These are phyloP conservation scores for Globisporangium barbulae DNA, from an alignment of 352 stramenopile species.

Conservation along the genomic window DNA sequence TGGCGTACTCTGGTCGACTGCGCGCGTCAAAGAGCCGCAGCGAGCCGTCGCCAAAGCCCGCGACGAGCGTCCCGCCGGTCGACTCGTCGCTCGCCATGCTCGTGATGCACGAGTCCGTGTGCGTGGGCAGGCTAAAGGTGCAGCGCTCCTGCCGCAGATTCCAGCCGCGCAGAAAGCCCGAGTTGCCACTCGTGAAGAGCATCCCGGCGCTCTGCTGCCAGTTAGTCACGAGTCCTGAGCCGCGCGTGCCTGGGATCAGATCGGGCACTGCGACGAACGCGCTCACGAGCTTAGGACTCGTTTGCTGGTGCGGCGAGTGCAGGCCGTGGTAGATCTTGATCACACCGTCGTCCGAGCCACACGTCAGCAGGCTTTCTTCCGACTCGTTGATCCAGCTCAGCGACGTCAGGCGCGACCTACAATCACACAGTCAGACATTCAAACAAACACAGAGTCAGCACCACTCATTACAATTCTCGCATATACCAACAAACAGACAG, in stretches of 20 bases:
- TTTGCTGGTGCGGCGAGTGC: slow-evolving; percentile 35
- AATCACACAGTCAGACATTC: slow-evolving; percentile 6
- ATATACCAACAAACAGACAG: background rate
- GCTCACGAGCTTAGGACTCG: slow-evolving; percentile 80
- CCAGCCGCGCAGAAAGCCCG: slow-evolving; percentile 91
- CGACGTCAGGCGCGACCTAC: slow-evolving; percentile 89
- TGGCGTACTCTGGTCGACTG: slow-evolving; percentile 62
- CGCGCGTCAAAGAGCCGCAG: slow-evolving; percentile 95
- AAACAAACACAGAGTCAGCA: background rate
- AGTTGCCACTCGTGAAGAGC: slow-evolving; percentile 93
- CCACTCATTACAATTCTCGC: background rate
- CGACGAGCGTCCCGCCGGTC: slow-evolving; percentile 82
- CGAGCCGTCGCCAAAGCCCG: slow-evolving; percentile 92
- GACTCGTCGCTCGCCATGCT: slow-evolving; percentile 79
- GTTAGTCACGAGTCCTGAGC: slow-evolving; percentile 94
- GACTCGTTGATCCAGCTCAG: slow-evolving; percentile 97
- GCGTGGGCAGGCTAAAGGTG: slow-evolving; percentile 75
- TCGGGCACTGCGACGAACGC: slow-evolving; percentile 93
- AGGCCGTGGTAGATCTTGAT: slow-evolving; percentile 94
- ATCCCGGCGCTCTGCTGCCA: slow-evolving; percentile 92
- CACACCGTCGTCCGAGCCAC: slow-evolving; percentile 95
- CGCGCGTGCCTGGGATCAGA: slow-evolving; percentile 85
- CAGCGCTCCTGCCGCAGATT: slow-evolving; percentile 93
- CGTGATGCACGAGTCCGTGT: slow-evolving; percentile 90
- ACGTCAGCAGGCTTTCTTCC: slow-evolving; percentile 91